These are phyloP conservation scores for Scedosporium apiospermum DNA, from an alignment of 2,329 filamentous ascomycete species.

Conservation along the genomic window DNA sequence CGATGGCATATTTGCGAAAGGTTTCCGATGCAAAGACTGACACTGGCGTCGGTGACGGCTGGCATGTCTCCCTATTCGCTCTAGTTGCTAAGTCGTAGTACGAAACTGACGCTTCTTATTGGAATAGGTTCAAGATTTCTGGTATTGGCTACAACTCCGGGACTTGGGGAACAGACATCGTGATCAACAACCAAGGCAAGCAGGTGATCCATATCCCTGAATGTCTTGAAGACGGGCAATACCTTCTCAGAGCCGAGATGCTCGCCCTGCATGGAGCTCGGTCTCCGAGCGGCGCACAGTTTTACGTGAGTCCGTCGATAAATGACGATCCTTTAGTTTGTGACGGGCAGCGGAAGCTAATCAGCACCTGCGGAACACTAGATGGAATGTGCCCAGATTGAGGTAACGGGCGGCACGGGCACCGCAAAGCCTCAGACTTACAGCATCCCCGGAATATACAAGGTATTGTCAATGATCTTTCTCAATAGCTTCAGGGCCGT, in stretches of 20 bases:
- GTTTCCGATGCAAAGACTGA: slow-evolving; percentile 34
- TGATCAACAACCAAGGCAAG: slow-evolving; percentile 34
- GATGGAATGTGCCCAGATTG: slow-evolving; percentile 29
- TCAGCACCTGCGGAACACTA: slow-evolving; percentile 8
- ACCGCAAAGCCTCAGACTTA: slow-evolving; percentile 15
- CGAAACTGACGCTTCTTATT: neutral
- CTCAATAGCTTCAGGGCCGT: no score
- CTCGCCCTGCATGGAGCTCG: slow-evolving; percentile 43
- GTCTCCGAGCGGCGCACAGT: slow-evolving; percentile 32
- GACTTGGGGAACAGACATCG: slow-evolving; percentile 30
- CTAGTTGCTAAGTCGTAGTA: neutral
- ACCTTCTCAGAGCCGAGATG: slow-evolving; percentile 49
- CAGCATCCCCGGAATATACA: slow-evolving; percentile 19
- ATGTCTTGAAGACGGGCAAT: slow-evolving; percentile 43
- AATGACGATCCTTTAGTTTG: neutral
- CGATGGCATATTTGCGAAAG: slow-evolving; percentile 45
- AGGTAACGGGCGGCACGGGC: slow-evolving; percentile 21
- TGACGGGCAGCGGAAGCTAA: neutral
- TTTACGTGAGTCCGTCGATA: slow-evolving; percentile 22
- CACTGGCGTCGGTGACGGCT: slow-evolving; percentile 28
- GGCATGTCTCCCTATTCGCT: slow-evolving; percentile 14
- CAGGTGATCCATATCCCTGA: slow-evolving; percentile 41
- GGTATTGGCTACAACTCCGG: slow-evolving; percentile 29
- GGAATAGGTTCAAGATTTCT: slow-evolving; percentile 28
- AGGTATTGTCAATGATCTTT: slow-evolving; percentile 12